Evolutionary conservation across 2,329 filamentous ascomycete genomes (phyloP), one percentile per base, ranked within the genome.

Genomic region (Phaeosphaeriaceae sp.): DNA sequence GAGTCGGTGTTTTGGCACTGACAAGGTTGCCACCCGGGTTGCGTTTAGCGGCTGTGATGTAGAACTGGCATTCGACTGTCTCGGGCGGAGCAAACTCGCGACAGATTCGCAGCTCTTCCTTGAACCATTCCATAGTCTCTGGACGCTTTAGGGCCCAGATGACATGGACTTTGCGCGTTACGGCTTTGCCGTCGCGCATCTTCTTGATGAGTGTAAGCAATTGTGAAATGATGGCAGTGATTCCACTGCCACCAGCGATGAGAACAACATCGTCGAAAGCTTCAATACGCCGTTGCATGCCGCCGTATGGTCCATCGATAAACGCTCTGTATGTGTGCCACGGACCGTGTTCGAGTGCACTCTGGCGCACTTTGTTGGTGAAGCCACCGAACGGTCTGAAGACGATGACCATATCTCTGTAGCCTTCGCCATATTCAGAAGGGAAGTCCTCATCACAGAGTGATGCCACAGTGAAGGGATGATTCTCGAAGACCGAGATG

Each of bases 111-210:
- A 97, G 83, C 76, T 97, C 94, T 78, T 97, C 93, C 65, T 92
- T 91, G 83, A 97, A 98, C 94, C 94, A 98, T 74, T 97, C 92
- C 88, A 98, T 92, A 1, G 92, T 92, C 76, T 97, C 94, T 15
- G 95, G 88, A 55, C 91, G 88, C 78, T 95, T 96, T 65, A 97
- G 82, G 5, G 93, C 89, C 94, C 94, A 98, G n/a, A 98, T 87
- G 1, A 98, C 91, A 17, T 95, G 90, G 5, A 98, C 90, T 63
- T 90, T 91, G 75, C 91, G 92, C 1, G 93, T 97, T 46, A 97
- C 92, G 33, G 94, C 93, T 77, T 97, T 97, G 50, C 92, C 91
- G 72, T 97, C 93, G 58, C 93, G 89, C 90, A 98, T 97, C 58
- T 93, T 89, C 80, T 97, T 97, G 80, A 97, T 96, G n/a, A 98